Evolutionary conservation across 2,329 filamentous ascomycete species (phyloP), one percentile per base, ranked within the genome.

Genomic region (Elsinoe perseae): DNA sequence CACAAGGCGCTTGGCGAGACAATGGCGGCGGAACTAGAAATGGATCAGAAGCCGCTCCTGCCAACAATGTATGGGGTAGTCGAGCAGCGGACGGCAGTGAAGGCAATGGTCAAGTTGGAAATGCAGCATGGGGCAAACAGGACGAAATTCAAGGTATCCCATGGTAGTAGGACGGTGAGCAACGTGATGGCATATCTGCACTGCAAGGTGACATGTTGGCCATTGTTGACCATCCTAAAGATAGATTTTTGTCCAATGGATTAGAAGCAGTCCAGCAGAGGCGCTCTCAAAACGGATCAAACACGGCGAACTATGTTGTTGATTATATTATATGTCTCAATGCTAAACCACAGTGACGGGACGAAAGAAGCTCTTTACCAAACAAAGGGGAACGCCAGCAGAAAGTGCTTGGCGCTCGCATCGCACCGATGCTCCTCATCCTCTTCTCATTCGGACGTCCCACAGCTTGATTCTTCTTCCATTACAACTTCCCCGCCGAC

Each of bases 361-460:
- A 28, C 20, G 18, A 48, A 30, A 28, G 14, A 48, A 50, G 27
- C 23, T 32, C 43, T 28, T 30, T 25, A 32, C 27, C 44, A 16
- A 20, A 32, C 25, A 50, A 50, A 32, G 28, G 44, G 44, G 28
- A 32, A 50, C 23, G 28, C 44, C 23, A 52, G 28, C 16, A 20
- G 43, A 48, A 48, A 48, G 30, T 44, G 20, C 53, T 56, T 36
- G 38, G 36, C 42, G 53, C 40, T 27, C 53, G 53, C 53, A 46
- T 32, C 34, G 53, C 43, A 56, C 53, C 53, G 53, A 56, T 56
- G 38, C 23, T 46, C 53, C 28, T 28, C 34, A 25, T 44, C 40
- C 28, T 36, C 40, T 48, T 28, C 38, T 16, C 40, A 48, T 46
- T 27, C 25, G 21, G 23, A 56, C 40, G 21, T 46, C 53, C 53